Evolutionary conservation across 441 rosid genomes (phyloP).

Genomic region (Corymbia citriodora): DNA sequence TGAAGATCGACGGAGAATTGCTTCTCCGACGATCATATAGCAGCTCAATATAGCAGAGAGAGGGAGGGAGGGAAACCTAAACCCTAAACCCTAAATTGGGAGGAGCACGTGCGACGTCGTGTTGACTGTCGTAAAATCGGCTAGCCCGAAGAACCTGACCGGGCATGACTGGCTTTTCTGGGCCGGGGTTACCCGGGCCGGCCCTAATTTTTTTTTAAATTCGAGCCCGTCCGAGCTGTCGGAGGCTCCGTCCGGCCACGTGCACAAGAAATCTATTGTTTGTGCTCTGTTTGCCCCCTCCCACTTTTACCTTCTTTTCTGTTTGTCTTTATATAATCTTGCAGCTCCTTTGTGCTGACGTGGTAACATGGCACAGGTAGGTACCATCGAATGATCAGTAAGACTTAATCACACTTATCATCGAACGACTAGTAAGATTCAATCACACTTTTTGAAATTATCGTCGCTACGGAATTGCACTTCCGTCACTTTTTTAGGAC

Average conservation of each 20-base stretch:
- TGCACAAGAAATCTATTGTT: not conserved
- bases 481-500: no score
- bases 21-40: not conserved
- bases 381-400: no score
- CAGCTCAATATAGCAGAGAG: not conserved
- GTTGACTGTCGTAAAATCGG: not conserved
- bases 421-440: accelerated
- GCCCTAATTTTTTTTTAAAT: no score
- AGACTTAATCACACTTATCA: not conserved
- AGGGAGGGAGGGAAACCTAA: not conserved
- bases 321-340: no score
- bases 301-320: not conserved
- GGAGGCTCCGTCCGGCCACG: not conserved
- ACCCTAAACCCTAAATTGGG: not conserved
- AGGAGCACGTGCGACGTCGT: not conserved
- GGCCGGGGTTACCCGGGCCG: not conserved
- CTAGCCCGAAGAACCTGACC: not conserved
- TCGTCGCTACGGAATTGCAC: accelerated
- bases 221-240: not conserved
- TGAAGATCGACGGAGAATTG: not conserved
- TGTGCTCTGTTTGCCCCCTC: not conserved
- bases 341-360: not conserved
- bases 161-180: not conserved
- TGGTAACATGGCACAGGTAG: not conserved
- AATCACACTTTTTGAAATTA: not conserved